Conservation (phyloP, 2,329 filamentous ascomycete species). For the Talaromyces sp. region DNA sequence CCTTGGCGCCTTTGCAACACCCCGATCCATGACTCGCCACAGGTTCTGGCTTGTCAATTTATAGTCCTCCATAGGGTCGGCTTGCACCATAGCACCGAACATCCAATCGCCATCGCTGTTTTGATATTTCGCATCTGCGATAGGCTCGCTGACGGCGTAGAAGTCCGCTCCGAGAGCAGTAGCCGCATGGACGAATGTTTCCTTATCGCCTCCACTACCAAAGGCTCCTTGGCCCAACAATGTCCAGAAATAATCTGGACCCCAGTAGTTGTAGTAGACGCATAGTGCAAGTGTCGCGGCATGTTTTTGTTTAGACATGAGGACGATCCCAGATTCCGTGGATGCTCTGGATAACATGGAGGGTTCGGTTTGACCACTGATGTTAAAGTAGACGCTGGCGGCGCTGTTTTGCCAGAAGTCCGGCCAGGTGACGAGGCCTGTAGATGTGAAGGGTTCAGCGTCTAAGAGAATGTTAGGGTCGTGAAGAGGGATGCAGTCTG, state of each 20-base stretch:
- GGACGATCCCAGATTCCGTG: slow-evolving; percentile 33
- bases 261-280: slow-evolving; percentile 36
- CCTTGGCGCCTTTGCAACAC: slow-evolving; percentile 22
- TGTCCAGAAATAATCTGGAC: slow-evolving; percentile 30
- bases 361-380: slow-evolving; percentile 35
- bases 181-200: slow-evolving; percentile 33
- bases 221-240: slow-evolving; percentile 35
- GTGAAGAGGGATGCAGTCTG: slow-evolving; percentile 54
- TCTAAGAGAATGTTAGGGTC: slow-evolving; percentile 49
- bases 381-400: slow-evolving; percentile 41
- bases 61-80: slow-evolving; percentile 36
- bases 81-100: slow-evolving; percentile 27
- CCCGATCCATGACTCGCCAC: slow-evolving; percentile 23
- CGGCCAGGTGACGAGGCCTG: slow-evolving; percentile 60
- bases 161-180: slow-evolving; percentile 23
- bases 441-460: slow-evolving; percentile 51
- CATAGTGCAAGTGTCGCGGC: slow-evolving; percentile 30
- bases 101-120: slow-evolving; percentile 7
- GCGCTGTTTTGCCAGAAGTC: slow-evolving; percentile 51
- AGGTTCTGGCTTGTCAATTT: slow-evolving; percentile 21
- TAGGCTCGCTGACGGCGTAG: slow-evolving; percentile 30
- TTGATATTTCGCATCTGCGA: slow-evolving; percentile 4
- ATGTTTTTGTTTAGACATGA: slow-evolving; percentile 36
- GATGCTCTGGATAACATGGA: slow-evolving; percentile 33
- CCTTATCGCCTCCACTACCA: slow-evolving; percentile 31